Percentiles rank a stretch among this genome's conserved stretches.
These are phyloP conservation scores for Barbarea vulgaris DNA, from an alignment of 345 rosid species.

Conservation along the genomic window DNA sequence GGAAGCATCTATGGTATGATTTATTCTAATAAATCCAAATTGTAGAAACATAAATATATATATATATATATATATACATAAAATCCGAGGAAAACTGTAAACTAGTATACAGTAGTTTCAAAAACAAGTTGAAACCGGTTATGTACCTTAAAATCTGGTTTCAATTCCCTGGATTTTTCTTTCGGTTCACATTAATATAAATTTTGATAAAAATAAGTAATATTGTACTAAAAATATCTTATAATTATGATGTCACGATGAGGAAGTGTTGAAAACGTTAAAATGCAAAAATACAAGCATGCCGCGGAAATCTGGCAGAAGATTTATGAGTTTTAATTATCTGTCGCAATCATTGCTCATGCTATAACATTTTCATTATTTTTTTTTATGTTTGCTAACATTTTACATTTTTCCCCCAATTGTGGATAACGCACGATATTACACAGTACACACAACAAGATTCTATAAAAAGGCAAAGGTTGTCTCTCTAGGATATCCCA, in stretches of 20 bases:
- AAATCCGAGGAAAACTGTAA: neutral
- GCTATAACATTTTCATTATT: neutral
- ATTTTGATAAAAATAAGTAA: neutral
- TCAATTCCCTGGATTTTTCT: neutral
- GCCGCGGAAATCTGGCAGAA: constrained; percentile 29
- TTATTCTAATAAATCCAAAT: neutral
- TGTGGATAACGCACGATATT: constrained; percentile 20
- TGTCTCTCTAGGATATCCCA: constrained; percentile 33
- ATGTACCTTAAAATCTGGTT: neutral
- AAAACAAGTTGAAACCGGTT: neutral
- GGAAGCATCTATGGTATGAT: neutral
- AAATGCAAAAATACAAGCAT: constrained; percentile 26
- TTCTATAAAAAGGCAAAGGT: constrained; percentile 33
- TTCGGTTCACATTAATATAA: neutral
- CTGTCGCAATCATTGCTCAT: constrained; percentile 37
- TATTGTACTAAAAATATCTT: neutral
- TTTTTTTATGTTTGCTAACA: neutral
- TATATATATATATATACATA: neutral
- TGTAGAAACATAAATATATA: neutral
- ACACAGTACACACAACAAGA: constrained; percentile 4
- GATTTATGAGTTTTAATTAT: constrained; percentile 19
- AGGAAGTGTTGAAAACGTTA: constrained; percentile 26
- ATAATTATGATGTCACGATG: constrained; percentile 35
- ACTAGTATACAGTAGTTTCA: neutral
- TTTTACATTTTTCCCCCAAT: neutral